These are phyloP conservation scores for Sporisorium iseilematis-ciliati DNA, from an alignment of 1,284 basidiomycete genomes.

Conservation along the genomic window DNA sequence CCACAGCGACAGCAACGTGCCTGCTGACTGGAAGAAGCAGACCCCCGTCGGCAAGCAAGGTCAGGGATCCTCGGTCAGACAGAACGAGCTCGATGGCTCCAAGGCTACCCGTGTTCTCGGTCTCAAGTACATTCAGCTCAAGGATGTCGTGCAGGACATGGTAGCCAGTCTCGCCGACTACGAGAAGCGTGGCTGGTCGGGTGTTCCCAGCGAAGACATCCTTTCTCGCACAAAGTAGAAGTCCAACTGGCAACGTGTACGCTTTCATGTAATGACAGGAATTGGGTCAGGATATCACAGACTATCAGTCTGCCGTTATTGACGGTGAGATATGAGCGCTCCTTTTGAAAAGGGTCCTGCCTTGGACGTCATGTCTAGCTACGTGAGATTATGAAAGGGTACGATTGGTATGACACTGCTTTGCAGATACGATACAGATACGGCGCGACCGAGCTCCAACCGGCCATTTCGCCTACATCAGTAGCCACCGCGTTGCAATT, in stretches of 20 bases:
- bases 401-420: too few species aligned
- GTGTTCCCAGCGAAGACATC: conserved; percentile 39
- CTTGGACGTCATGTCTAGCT: neutral
- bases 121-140: conserved; percentile 72
- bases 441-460: neutral
- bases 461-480: conserved; percentile 10
- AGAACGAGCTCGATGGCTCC: conserved; percentile 60
- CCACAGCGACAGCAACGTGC: conserved; percentile 51
- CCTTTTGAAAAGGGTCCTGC: neutral
- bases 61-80: conserved; percentile 41
- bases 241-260: too few species aligned
- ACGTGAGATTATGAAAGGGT: neutral
- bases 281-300: too few species aligned
- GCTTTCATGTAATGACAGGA: too few species aligned
- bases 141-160: conserved; percentile 67
- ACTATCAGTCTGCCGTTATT: too few species aligned
- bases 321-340: too few species aligned
- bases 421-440: neutral
- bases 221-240: conserved; percentile 36
- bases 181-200: conserved; percentile 59
- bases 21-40: conserved; percentile 55
- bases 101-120: conserved; percentile 73
- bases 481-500: conserved; percentile 48
- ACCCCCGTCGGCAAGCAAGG: conserved; percentile 57
- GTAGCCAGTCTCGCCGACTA: conserved; percentile 52